phyloP scores from a whole-genome alignment of 371 early-diverging fungal species.

The Mucor circinelloides region DNA sequence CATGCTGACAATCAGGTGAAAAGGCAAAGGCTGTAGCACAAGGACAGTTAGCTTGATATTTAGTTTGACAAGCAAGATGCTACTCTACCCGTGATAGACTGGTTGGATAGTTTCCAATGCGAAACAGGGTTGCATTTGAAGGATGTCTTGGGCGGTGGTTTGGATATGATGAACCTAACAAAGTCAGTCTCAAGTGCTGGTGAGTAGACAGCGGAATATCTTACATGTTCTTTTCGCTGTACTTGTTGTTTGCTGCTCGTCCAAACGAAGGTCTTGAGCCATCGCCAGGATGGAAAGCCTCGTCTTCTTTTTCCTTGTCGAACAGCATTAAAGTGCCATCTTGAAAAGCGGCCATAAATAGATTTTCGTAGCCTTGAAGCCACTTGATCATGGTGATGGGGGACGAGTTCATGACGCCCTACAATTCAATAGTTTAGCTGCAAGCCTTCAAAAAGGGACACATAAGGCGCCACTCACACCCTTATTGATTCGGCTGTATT shows the following conservation, averaged over 20 bases:
- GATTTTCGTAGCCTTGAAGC: conserved; percentile 86
- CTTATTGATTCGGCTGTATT: conserved; percentile 64
- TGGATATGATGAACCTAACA: conserved; percentile 59
- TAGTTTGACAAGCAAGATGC: not conserved
- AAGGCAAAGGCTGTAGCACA: conserved; percentile 68
- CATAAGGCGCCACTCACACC: conserved; percentile 26
- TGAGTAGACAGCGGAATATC: not conserved
- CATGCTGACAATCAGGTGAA: conserved; percentile 86
- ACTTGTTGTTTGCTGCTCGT: not conserved
- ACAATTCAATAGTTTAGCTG: not conserved
- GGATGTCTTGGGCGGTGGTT: conserved; percentile 48
- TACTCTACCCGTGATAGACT: conserved; percentile 63
- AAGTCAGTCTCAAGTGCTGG: not conserved
- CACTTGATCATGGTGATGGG: conserved; percentile 84
- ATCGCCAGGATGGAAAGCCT: conserved; percentile 38
- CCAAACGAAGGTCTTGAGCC: conserved; percentile 1
- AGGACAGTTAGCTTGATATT: not conserved
- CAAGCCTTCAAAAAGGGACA: not conserved
- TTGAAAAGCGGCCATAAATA: conserved; percentile 84
- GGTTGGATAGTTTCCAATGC: conserved; percentile 69
- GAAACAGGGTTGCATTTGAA: conserved; percentile 74
- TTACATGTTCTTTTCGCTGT: conserved; percentile 9
- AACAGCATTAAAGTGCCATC: conserved; percentile 81
- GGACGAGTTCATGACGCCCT: conserved; percentile 74
- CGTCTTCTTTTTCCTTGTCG: conserved; percentile 90